Evolutionary conservation across 495 filamentous ascomycete species (phyloP), one percentile per base, ranked within the genome.

Genomic region (Penicillium macrosclerotiorum): DNA sequence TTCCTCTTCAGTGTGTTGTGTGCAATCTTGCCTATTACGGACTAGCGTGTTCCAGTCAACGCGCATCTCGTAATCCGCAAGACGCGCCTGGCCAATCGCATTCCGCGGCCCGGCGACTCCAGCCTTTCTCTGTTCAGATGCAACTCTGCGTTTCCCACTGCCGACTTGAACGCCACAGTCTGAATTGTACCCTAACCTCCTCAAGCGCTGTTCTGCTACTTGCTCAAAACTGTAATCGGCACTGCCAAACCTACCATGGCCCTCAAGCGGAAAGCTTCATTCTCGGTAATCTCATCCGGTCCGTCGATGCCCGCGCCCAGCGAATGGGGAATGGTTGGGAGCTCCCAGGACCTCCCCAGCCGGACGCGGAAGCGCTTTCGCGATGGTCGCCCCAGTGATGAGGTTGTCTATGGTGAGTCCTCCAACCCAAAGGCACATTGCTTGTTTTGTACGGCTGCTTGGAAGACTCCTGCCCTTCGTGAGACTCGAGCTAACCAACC

Each of bases 301-400:
- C 6, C 14, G 8, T 56, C 54, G 11, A 40, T 63, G 17, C 52
- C 68, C 16, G 57, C 58, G 43, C 60, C 51, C 12, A 57, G 50
- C 16, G 52, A 51, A 30, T 51, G 52, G 42, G 55, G 54, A 30
- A 51, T 62, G 38, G 49, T 60, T 29, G 60, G 62, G 36, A 52
- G 51, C 20, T 65, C 69, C 14, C 62, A 66, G 27, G 65, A 78
- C 49, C 64, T 77, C 13, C 57, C 75, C 47, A 75, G 72, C 41
- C 72, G 76, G 5, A 79, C 76, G 23, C 64, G 71, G 46, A 79
- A 79, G 54, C 67, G 76, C n/a, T 73, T 73, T 43, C 65, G 74
- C 22, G 61, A 79, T 30, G 68, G 68, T 36, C 71, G 76, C 32
- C 76, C 76, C 0, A 64, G 68, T 18, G 72, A 77, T 5, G 55